Evolutionary conservation across 2,329 filamentous ascomycete genomes (phyloP), one percentile per base, ranked within the genome.

Genomic region (Calonectria pseudoreteaudii): DNA sequence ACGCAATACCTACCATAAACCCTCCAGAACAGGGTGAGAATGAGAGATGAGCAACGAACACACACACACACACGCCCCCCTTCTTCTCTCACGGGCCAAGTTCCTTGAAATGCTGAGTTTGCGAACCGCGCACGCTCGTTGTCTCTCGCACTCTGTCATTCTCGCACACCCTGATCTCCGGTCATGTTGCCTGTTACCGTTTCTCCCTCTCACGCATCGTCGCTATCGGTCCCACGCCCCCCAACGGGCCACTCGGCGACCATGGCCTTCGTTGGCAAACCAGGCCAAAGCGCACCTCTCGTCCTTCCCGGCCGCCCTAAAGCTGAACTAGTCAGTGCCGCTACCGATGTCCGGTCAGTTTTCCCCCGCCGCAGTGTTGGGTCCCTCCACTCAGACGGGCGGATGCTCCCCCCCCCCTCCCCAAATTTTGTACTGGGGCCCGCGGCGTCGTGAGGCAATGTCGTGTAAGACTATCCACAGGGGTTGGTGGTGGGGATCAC

Each of bases 241-340:
- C 56, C 66, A 70, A 64, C 44, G 31, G 47, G 31, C 31, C 67
- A 47, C 67, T 44, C 13, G 18, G 47, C 31, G 56, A 52, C 60
- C 50, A 60, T 38, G 52, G 53, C 52, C 38, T 36, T 65, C 28
- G 28, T 69, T 76, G 41, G 52, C 50, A 70, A 66, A 38, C 64
- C 47, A 75, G 71, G 68, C 74, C 60, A 68, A 71, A 66, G 69
- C 52, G 50, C 53, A 67, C 68, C 52, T 66, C 49, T 65, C 50
- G 53, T 66, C 53, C 53, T 28, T 71, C 75, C 68, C 70, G 53
- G 77, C 78, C 66, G 77, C 74, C 69, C 76, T 72, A 75, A 56
- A 74, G 66, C 64, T 68, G 68, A 72, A 50, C 68, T 77, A 79
- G 76, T 65, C 34, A 65, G 65, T 69, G 76, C 73, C 76, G 75